phyloP scores from a whole-genome alignment of 1,139 yeast species.

The Candida glucosophila region DNA sequence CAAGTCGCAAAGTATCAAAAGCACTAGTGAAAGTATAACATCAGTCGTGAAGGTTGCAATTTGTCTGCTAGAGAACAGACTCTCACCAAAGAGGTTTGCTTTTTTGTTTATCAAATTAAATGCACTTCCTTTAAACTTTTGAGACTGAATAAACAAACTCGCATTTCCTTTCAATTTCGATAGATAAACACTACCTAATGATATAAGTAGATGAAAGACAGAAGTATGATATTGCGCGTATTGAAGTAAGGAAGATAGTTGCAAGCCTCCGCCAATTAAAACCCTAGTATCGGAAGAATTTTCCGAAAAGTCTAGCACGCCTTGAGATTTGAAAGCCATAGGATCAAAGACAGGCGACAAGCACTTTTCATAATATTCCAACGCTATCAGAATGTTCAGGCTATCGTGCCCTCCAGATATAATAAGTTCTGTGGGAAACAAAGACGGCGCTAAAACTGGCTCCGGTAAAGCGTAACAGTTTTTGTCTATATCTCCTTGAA shows the following conservation, averaged over 20 bases:
- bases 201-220: constrained; percentile 17
- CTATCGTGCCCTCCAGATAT: constrained; percentile 8
- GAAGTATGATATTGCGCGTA: constrained; percentile 16
- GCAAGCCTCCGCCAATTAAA: constrained; percentile 17
- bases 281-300: constrained; percentile 6
- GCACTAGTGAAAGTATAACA: constrained; percentile 14
- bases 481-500: background rate
- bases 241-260: constrained; percentile 14
- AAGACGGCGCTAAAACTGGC: background rate
- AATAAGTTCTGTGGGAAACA: constrained; percentile 16
- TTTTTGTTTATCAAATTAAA: background rate
- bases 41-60: constrained; percentile 8
- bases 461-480: too few species aligned
- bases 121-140: too few species aligned
- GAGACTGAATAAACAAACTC: too few species aligned
- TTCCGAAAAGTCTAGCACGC: background rate
- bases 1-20: constrained; percentile 19
- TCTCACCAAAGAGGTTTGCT: background rate
- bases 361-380: constrained; percentile 17
- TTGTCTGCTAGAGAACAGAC: background rate
- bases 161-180: constrained; percentile 9
- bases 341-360: constrained; percentile 22
- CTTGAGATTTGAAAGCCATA: constrained; percentile 8
- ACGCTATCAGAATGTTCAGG: constrained; percentile 11
- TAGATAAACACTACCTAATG: constrained; percentile 20